Evolutionary conservation across 2,329 filamentous ascomycete species (phyloP), one percentile per base, ranked within the genome.

Genomic region (Microthyrium microscopicum): DNA sequence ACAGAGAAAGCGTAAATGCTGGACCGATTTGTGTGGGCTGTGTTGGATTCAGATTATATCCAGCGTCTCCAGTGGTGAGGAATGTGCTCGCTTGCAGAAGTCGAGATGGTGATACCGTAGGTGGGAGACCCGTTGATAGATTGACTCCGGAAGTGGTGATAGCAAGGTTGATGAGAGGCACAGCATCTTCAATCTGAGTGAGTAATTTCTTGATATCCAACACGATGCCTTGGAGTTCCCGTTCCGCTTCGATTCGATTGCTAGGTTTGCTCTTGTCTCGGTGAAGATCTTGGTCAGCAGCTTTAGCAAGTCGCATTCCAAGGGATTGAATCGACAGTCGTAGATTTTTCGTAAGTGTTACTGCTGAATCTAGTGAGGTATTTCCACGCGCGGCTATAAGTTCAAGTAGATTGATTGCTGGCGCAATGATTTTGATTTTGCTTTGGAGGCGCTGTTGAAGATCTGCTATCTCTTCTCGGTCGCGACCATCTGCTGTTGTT

Each of bases 101-200:
- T 26, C 89, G 70, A 4, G 87, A 94, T 1, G 87, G 87, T 1
- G 87, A 95, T 28, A 95, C 80, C 7, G 77, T 77, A 2, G 78
- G 64, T 0, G 84, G 81, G 19, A 94, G 61, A 3, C 73, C 76
- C 0, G 80, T 80, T 0, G 81, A 83, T 20, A 95, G 62, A 37
- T 73, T 91, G 36, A 87, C 84, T 0, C 89, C 89, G 1, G 87
- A 94, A 1, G 85, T 87, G 2, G 83, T 89, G 42, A 98, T 92
- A 35, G 89, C 89, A 19, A 98, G 65, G 45, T 89, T 93, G 50
- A 98, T 77, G 3, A 93, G 62, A 1, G 87, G 87, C 8, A 95
- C 82, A 9, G 87, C 80, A 52, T 89, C 77, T 51, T 95, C 87
- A 40, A 98, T 92, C 6, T 77, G 72, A 8, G 61, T 58, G 2